Evolutionary conservation across 225 moss, liverwort and hornwort genomes (phyloP).

Genomic region (Physcomitrium patens): DNA sequence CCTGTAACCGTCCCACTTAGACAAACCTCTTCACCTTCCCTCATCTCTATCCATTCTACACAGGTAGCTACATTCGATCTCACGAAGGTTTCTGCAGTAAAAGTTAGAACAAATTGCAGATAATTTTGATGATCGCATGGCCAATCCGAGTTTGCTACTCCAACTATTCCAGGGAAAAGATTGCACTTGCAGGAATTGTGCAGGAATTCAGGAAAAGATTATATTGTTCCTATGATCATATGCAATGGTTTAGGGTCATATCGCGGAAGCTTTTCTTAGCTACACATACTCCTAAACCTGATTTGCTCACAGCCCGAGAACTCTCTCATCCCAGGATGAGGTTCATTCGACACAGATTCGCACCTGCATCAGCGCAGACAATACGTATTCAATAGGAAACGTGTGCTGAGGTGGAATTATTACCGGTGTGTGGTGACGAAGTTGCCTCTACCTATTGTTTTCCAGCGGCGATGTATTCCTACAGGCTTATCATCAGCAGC

Average conservation of each 20-base stretch:
- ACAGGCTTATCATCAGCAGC: background rate
- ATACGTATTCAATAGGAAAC: slow-evolving; percentile 13
- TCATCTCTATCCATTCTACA: slow-evolving; percentile 3
- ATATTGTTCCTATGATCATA: background rate
- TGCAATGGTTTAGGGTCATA: background rate
- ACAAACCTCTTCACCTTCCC: slow-evolving; percentile 18
- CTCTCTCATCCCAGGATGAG: background rate
- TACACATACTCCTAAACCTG: too few relatives aligned
- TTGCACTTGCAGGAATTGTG: too few relatives aligned
- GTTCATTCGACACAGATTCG: background rate
- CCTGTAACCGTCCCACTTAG: slow-evolving; percentile 44
- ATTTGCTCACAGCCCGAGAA: background rate
- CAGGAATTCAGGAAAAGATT: too few relatives aligned
- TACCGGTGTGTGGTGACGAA: slow-evolving; percentile 14
- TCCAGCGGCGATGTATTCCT: background rate
- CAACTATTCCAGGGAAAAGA: too few relatives aligned
- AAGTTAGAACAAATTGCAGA: background rate
- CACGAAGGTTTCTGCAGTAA: too few relatives aligned
- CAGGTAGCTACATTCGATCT: too few relatives aligned
- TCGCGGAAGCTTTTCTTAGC: background rate
- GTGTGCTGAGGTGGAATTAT: slow-evolving; percentile 4
- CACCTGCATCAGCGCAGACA: background rate
- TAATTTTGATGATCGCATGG: too few relatives aligned
- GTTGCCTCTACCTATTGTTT: background rate
- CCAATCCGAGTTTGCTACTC: too few relatives aligned